phyloP scores from a whole-genome alignment of 768 basidiomycete species.

The Obba rivulosa region DNA sequence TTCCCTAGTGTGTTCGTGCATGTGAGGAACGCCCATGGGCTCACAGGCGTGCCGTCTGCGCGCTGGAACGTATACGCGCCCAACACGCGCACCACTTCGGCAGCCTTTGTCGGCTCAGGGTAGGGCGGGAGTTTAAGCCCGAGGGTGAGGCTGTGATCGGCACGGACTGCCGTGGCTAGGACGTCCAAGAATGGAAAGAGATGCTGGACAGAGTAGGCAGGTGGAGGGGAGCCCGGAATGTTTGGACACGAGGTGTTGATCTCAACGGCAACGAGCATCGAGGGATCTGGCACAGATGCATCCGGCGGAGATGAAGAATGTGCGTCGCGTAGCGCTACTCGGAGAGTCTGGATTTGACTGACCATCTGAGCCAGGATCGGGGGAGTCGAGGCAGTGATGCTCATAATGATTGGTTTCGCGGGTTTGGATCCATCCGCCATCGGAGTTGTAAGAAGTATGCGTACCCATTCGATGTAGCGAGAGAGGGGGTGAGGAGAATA shows the following conservation, averaged over 20 bases:
- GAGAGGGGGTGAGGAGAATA: conserved; percentile 76
- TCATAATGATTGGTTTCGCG: conserved; percentile 70
- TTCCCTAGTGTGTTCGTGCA: conserved; percentile 80
- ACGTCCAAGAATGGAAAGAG: conserved; percentile 51
- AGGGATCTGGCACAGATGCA: conserved; percentile 18
- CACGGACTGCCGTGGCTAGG: conserved; percentile 42
- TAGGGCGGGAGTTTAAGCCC: conserved; percentile 83
- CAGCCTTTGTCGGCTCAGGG: conserved; percentile 56
- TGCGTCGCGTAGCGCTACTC: conserved; percentile 27
- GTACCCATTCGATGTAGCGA: conserved; percentile 63
- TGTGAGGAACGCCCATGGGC: conserved; percentile 68
- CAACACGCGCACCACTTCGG: conserved; percentile 43
- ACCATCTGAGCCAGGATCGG: conserved; percentile 51
- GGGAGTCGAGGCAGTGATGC: conserved; percentile 62
- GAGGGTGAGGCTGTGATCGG: conserved; percentile 53
- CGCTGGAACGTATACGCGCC: conserved; percentile 29
- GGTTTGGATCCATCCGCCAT: conserved; percentile 18
- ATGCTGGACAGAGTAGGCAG: conserved; percentile 53
- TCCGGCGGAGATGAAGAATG: conserved; percentile 18
- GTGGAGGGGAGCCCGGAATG: conserved; percentile 54
- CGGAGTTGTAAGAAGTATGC: conserved; percentile 38
- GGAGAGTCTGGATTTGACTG: conserved; percentile 52
- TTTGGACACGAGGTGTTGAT: conserved; percentile 87
- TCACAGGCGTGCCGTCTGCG: conserved; percentile 14
- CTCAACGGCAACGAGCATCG: conserved; percentile 59